Percentiles rank a stretch among this genome's conserved stretches.
These are phyloP conservation scores for Blepharisma japonicum DNA, from an alignment of 73 alveolate genomes.

Conservation along the genomic window DNA sequence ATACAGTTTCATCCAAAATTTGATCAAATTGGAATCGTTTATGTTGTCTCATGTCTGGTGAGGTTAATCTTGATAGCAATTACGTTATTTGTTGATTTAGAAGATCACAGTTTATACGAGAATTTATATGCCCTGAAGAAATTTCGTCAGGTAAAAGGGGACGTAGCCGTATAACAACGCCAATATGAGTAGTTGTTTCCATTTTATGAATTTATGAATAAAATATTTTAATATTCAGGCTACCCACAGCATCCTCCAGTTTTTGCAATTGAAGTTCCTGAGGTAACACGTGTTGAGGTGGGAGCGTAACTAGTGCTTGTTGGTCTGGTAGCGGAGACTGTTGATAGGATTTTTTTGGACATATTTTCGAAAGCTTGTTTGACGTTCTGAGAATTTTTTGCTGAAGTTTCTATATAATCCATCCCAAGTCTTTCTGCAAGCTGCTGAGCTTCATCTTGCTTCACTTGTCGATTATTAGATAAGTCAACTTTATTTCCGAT, in stretches of 20 bases:
- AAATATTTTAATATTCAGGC: too few species aligned
- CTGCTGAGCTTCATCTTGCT: slow-evolving; percentile 34
- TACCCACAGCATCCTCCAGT: slow-evolving; percentile 2
- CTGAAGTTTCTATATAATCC: slow-evolving; percentile 45
- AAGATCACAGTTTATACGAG: too few species aligned
- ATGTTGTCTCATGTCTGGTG: not conserved
- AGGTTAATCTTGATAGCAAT: not conserved
- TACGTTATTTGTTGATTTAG: not conserved
- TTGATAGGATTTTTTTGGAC: slow-evolving; percentile 30
- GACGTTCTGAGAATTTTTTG: slow-evolving; percentile 43
- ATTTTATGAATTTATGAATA: not conserved
- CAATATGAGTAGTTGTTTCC: not conserved
- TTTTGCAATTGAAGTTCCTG: not conserved
- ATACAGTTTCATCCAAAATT: slow-evolving; percentile 61
- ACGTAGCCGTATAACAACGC: not conserved
- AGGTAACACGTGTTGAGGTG: not conserved
- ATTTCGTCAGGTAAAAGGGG: not conserved
- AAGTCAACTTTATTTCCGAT: slow-evolving; percentile 30
- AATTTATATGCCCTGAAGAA: not conserved
- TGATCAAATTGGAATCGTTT: slow-evolving; percentile 68
- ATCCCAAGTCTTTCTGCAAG: slow-evolving; percentile 35
- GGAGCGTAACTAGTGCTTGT: not conserved
- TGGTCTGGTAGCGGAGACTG: slow-evolving; percentile 22
- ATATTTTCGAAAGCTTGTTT: slow-evolving; percentile 46
- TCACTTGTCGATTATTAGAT: slow-evolving; percentile 13